Evolutionary conservation across 1,284 basidiomycete genomes (phyloP), one percentile per base, ranked within the genome.

Genomic region (Mixia osmundae): DNA sequence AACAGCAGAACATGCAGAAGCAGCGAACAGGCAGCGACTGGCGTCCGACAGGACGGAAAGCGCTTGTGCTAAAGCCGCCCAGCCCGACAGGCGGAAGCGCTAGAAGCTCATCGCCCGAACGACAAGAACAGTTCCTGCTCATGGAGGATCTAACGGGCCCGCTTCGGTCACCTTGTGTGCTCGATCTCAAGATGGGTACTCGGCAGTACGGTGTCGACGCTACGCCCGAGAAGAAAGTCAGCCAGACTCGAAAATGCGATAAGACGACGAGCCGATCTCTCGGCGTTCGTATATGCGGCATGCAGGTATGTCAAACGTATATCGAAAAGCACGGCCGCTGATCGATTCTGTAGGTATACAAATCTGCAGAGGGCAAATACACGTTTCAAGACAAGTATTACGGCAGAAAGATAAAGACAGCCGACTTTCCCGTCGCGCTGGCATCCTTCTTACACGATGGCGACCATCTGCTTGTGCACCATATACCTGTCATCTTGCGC

Each of bases 151-250:
- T 99, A 30, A 99, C 89, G 1, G 91, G 91, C 15, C 65, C 77
- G n/a, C 59, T 95, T 47, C 87, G 78, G 55, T 71, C 71, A 36
- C 82, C 91, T 3, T 99, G 89, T 53, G 91, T 99, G 28, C 69
- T 97, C 46, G 89, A 99, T 57, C 63, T 97, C 50, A 99, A 97
- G 65, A 97, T 97, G 89, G 89, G 89, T 10, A 95, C 87, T 23
- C 67, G 89, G 28, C 89, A 99, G 60, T 95, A 97, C 57, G 91
- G 91, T 11, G 77, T 91, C 58, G 82, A 95, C 50, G 89, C 89
- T 16, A 80, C 77, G 3, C 63, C 73, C 0, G 66, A 71, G 38
- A 99, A 99, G 64, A 94, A 91, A 67, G 77, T 75, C 59, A 91
- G 82, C 52, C 91, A 99, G 61, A 72, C 89, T 33, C 91, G 89